Conservation (phyloP, 2,329 filamentous ascomycete species). For the Alternaria ventricosa region DNA sequence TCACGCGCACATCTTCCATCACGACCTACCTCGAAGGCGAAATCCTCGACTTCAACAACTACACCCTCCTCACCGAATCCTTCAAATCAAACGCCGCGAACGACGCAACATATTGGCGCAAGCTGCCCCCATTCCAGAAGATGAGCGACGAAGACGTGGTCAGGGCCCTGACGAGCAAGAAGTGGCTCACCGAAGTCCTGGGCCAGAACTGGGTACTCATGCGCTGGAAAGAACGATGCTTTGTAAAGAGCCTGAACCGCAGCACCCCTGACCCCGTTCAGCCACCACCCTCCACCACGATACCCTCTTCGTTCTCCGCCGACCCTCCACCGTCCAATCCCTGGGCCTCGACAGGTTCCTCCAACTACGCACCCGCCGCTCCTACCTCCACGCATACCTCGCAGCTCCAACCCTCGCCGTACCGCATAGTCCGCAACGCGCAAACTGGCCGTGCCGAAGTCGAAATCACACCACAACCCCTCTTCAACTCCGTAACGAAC, state of each 20-base stretch:
- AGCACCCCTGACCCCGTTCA: slow-evolving; percentile 22
- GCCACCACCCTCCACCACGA: slow-evolving; percentile 15
- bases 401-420: slow-evolving; percentile 16
- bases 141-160: slow-evolving; percentile 52
- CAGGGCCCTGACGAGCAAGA: slow-evolving; percentile 51
- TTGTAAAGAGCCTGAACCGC: slow-evolving; percentile 47
- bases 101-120: slow-evolving; percentile 58
- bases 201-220: slow-evolving; percentile 61
- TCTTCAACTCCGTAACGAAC: background rate
- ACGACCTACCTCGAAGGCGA: slow-evolving; percentile 73
- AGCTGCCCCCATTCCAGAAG: slow-evolving; percentile 53
- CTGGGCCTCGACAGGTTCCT: background rate
- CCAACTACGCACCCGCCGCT: background rate
- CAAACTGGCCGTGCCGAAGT: slow-evolving; percentile 19
- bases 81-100: slow-evolving; percentile 55
- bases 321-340: slow-evolving; percentile 4
- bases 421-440: slow-evolving; percentile 24
- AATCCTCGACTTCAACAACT: slow-evolving; percentile 65
- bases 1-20: slow-evolving; percentile 56
- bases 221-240: slow-evolving; percentile 63
- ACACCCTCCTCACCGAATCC: slow-evolving; percentile 60
- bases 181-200: slow-evolving; percentile 43
- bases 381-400: slow-evolving; percentile 1
- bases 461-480: slow-evolving; percentile 15
- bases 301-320: slow-evolving; percentile 2